These are phyloP conservation scores for Brachypodium distachyon DNA, from an alignment of 202 grass and related monocot genomes.

Conservation along the genomic window DNA sequence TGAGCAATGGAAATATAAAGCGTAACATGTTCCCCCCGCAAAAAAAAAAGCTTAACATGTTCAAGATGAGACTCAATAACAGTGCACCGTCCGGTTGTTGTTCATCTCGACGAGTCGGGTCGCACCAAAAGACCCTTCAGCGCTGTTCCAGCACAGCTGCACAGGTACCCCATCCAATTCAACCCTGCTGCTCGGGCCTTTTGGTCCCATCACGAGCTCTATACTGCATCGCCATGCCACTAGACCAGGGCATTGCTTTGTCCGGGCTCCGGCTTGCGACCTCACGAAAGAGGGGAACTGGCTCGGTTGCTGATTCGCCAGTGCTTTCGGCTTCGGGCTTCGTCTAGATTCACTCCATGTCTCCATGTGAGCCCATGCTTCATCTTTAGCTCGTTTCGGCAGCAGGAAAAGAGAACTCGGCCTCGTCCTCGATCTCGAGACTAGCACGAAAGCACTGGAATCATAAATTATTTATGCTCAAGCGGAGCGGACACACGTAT, in stretches of 20 bases:
- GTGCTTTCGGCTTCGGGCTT: too few species aligned
- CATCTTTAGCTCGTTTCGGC: not conserved
- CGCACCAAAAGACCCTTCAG: not conserved
- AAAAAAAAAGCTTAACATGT: too few species aligned
- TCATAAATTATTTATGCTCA: not conserved
- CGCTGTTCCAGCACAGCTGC: too few species aligned
- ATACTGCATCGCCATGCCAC: not conserved
- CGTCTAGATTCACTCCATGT: too few species aligned
- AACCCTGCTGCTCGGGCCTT: not conserved
- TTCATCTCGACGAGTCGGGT: not conserved
- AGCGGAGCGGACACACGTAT: not conserved
- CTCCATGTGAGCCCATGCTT: not conserved
- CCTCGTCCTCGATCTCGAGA: not conserved
- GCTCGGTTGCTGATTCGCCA: too few species aligned
- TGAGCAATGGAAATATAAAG: too few species aligned
- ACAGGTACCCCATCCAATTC: not conserved
- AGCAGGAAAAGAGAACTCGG: not conserved
- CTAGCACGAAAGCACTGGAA: not conserved
- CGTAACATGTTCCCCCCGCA: too few species aligned
- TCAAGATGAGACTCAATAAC: not conserved
- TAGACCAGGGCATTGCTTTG: not conserved
- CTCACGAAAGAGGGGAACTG: too few species aligned
- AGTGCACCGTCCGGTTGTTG: not conserved
- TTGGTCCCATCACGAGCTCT: not conserved
- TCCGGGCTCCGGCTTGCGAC: too few species aligned